Conservation (phyloP, 495 filamentous ascomycete genomes). For the Lasiosphaeria hispida region DNA sequence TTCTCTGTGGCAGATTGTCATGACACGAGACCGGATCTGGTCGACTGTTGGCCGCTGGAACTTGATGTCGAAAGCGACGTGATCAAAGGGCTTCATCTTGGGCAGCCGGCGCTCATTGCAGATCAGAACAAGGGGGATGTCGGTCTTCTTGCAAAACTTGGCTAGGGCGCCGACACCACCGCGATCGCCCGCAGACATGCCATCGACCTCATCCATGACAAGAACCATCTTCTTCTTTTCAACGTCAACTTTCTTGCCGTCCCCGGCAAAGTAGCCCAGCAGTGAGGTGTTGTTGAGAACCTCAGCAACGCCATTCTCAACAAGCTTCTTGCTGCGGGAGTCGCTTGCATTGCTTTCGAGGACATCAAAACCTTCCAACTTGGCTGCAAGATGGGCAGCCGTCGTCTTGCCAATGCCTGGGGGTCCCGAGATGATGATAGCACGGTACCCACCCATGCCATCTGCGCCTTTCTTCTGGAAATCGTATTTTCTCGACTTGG, state of each 20-base stretch:
- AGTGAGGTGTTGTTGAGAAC: constrained; percentile 92
- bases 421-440: constrained; percentile 89
- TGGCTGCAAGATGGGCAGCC: constrained; percentile 90
- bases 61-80: constrained; percentile 74
- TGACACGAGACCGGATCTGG: constrained; percentile 83
- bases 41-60: constrained; percentile 88
- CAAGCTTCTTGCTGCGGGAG: constrained; percentile 94
- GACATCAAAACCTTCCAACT: constrained; percentile 88
- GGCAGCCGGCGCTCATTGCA: constrained; percentile 91
- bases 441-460: constrained; percentile 72
- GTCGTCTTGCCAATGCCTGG: constrained; percentile 98
- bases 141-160: constrained; percentile 88
- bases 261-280: constrained; percentile 85
- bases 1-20: constrained; percentile 92
- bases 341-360: constrained; percentile 96
- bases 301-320: constrained; percentile 80
- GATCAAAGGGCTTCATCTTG: constrained; percentile 98
- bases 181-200: constrained; percentile 96
- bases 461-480: constrained; percentile 81
- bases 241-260: constrained; percentile 73
- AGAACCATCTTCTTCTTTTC: constrained; percentile 88
- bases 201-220: constrained; percentile 99
- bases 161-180: constrained; percentile 94
- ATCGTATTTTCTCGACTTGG: constrained; percentile 63
- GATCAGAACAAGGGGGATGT: constrained; percentile 93